Evolutionary conservation across 1,139 yeast species (phyloP), one percentile per base, ranked within the genome.

Genomic region (Hanseniaspora gamundiae): DNA sequence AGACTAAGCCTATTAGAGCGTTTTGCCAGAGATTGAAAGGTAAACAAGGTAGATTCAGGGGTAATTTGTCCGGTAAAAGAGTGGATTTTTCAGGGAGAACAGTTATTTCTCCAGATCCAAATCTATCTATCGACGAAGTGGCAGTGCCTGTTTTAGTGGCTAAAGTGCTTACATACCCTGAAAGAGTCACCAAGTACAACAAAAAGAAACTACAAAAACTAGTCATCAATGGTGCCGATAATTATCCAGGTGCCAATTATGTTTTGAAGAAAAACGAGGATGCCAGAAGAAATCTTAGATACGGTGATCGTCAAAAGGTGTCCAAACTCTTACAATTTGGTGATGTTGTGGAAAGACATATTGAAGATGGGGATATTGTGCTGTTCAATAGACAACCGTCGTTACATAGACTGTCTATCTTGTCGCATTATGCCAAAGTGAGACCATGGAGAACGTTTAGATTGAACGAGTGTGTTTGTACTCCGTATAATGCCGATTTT

Each of bases 401-500:
- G 0, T 71, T 93, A 61, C 99, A 93, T 65, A 75, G 98, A 61
- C 70, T 93, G 45, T 87, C 97, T 2, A 93, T 93, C 65, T 69
- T 93, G 52, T 83, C 96, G 2, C 99, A 93, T 69, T 87, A 81
- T 62, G 99, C 96, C 40, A 88, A 86, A 58, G 80, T 93, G 55
- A 75, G 95, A 55, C 98, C 98, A 1, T 93, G 98, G 98, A 75
- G 98, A 68, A 93, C 99, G 1, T 85, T 93, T 68, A 73, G 99
- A 53, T 73, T 93, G 55, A 93, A 93, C 59, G 99, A 93, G 65
- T 93, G 99, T 81, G 98, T 91, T 14, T 93, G 99, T 70, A 91
- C 98, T 0, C 98, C 98, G 1, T 93, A 91, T 66, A 93, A 93
- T 64, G 99, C 99, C 38, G 99, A 93, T 74, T 93, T 93, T 60